Base-by-base conservation (phyloP, 179 eudicot genomes). In the Pouteria campechiana region DNA sequence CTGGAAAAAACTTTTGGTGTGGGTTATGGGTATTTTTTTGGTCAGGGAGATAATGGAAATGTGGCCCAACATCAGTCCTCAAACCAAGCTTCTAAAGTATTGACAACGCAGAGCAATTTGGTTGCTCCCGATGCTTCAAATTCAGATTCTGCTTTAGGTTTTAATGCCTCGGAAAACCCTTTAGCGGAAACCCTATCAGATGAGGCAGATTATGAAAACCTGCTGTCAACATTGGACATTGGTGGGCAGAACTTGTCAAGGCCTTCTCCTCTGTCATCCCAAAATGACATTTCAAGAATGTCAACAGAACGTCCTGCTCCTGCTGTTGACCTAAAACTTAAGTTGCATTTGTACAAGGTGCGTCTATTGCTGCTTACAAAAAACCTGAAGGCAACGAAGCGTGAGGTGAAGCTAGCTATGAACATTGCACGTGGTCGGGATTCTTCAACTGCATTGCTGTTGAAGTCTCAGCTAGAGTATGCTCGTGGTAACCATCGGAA, bases 401-500 rank as follows among this genome's bases (percentile, higher is more conserved):
- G 93, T 57, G 98, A 90, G 55, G 78, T 79, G 37, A 90, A 85
- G 67, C 55, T 68, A 58, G 79, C 76, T n/a, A 72, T 85, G 93
- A 90, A 74, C 68, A 63, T 69, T 65, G 79, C 83, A 21, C 78
- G 79, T 34, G 95, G 83, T 23, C 70, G 76, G 42, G 95, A 90
- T 60, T 74, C 90, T 64, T 75, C 90, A 9, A 67, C 76, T 69
- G 89, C 86, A 58, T 76, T 90, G 32, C 67, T 81, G 15, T 57
- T 90, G 64, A 90, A 90, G 58, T 90, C 98, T 10, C 95, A 90
- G 72, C 90, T 90, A 34, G 95, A 90, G 50, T 86, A 76, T 62
- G 76, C 93, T 57, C 86, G 93, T 40, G 81, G 84, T 20, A 90
- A 90, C 62, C 69, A 75, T 47, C 70, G 67, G 2, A 86, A 90